A percentile compares a stretch with the other conserved stretches of the same genome.
Conservation (phyloP, 768 basidiomycete genomes). For the Cystobasidium tubakii region DNA sequence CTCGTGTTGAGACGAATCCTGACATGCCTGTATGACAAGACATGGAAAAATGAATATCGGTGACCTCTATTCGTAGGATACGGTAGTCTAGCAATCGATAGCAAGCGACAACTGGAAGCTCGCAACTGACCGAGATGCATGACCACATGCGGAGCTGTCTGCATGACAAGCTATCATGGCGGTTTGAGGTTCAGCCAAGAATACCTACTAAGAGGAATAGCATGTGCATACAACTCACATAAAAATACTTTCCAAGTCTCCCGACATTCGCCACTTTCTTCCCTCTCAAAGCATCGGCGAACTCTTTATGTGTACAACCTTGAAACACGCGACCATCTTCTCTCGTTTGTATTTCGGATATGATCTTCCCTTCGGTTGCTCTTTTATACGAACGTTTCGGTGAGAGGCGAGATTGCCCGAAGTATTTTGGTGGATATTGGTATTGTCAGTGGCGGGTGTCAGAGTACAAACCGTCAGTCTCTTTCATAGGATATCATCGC, state of each 20-base stretch:
- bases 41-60: no score
- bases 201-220: no score
- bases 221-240: slow-evolving; percentile 44
- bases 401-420: no score
- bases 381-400: neutral
- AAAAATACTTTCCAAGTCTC: slow-evolving; percentile 45
- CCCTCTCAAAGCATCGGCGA: slow-evolving; percentile 14
- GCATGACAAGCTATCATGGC: slow-evolving; percentile 34
- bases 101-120: neutral
- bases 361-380: slow-evolving; percentile 37
- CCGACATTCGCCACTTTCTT: slow-evolving; percentile 38
- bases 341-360: slow-evolving; percentile 25
- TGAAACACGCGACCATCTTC: slow-evolving; percentile 43
- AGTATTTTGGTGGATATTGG: neutral
- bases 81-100: no score
- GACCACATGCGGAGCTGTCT: slow-evolving; percentile 33
- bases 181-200: neutral
- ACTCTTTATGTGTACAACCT: slow-evolving; percentile 22
- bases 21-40: slow-evolving; percentile 4
- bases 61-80: no score
- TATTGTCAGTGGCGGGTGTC: neutral
- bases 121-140: slow-evolving; percentile 45
- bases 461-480: slow-evolving; percentile 7
- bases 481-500: no score
- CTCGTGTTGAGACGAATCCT: slow-evolving; percentile 35